Conservation (phyloP, 179 eudicot genomes). For the Sideroxylon spinosum region DNA sequence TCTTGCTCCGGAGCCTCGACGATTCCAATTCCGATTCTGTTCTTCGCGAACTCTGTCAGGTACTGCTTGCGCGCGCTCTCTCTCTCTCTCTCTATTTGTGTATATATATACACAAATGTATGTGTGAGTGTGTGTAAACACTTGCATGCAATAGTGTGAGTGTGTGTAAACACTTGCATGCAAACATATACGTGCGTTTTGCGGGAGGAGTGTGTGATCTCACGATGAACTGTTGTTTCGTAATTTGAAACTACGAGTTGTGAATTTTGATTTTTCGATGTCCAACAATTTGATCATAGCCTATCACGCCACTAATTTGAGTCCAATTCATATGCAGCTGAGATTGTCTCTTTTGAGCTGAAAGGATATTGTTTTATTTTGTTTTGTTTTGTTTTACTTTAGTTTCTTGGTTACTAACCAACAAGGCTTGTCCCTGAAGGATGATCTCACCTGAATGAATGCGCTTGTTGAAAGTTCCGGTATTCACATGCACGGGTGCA, state of each 20-base stretch:
- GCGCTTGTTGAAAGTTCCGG: background rate
- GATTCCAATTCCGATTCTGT: constrained; percentile 12
- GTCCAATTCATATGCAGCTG: background rate
- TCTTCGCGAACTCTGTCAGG: constrained; percentile 16
- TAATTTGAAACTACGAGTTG: too few relatives aligned
- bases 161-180: background rate
- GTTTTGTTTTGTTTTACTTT: background rate
- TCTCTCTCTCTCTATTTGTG: background rate
- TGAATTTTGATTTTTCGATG: background rate
- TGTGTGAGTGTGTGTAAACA: too few relatives aligned
- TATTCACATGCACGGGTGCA: background rate
- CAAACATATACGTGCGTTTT: background rate
- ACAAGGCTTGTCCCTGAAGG: background rate
- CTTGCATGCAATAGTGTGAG: background rate
- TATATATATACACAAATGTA: background rate
- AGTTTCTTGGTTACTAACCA: too few relatives aligned
- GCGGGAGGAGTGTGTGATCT: background rate
- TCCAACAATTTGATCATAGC: background rate
- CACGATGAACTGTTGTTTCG: background rate
- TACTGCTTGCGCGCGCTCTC: background rate
- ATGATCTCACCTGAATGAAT: background rate
- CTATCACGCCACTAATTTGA: background rate
- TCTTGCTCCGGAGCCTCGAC: constrained; percentile 20
- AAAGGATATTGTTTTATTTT: background rate
- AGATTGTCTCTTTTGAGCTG: background rate